Base-by-base conservation (phyloP, 768 basidiomycete species). In the Lactarius hatsudake region DNA sequence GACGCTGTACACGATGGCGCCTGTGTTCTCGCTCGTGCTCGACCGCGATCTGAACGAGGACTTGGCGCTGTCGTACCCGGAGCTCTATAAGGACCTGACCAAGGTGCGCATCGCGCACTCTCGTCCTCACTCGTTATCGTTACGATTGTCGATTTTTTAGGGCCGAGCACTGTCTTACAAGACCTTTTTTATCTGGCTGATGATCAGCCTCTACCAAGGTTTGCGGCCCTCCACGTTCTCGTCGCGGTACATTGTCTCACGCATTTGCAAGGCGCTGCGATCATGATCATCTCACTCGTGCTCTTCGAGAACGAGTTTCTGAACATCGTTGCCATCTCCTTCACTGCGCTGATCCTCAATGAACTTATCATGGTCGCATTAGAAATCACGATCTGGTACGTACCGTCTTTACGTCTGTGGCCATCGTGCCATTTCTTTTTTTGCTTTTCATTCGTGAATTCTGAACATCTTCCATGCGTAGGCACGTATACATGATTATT, bases 311-410 rank as follows among this genome's bases (percentile, higher is more conserved):
- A 86, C 61, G 96, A 99, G 74, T 98, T 98, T 78, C 77, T 98
- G 71, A 97, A 98, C 75, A 98, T 99, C 67, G 97, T 99, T 36
- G 90, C 96, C 23, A 99, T 98, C 71, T 98, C 97, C 0, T 99
- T 97, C 76, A 97, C 96, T 1, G 93, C 97, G 0, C 82, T 98
- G 64, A 87, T 99, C 70, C 81, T 98, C 34, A 99, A 99, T 75
- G 97, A 98, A 75, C 86, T 99, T 60, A 94, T 98, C 78, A 99
- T 98, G 97, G 97, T 98, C 56, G 95, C 96, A 2, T 77, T 98
- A 71, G 96, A 98, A 78, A 95, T 98, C 66, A 98, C 96, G 3
- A 98, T 93, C 69, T 99, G 96, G 96, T 93, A 26, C 40, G 48
- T 51, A 2, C 48, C 48, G 48, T 51, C 5, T 23, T 51, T 45